These are phyloP conservation scores for Colletotrichum zoysiae DNA, from an alignment of 2,329 filamentous ascomycete genomes.

Conservation along the genomic window DNA sequence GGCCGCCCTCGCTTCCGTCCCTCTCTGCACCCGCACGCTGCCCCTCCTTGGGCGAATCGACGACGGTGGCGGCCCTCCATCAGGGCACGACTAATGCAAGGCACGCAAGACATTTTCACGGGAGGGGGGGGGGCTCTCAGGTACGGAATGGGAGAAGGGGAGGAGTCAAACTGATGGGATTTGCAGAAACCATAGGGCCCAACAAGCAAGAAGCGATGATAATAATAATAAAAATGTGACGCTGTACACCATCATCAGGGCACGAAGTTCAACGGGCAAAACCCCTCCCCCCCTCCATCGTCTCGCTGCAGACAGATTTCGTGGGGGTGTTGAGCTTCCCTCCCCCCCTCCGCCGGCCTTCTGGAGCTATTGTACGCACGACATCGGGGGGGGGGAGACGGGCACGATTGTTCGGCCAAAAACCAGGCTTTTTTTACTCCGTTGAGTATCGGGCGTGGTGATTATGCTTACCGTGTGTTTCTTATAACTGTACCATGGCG, in stretches of 20 bases:
- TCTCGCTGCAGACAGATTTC: background rate
- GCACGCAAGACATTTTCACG: constrained; percentile 24
- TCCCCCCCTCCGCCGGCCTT: background rate
- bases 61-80: constrained; percentile 23
- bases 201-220: constrained; percentile 2
- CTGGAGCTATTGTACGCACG: background rate
- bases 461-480: no score
- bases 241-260: constrained; percentile 28
- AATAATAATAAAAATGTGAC: background rate
- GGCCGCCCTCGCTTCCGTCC: constrained; percentile 28
- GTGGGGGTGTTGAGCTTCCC: constrained; percentile 13
- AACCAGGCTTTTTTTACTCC: no score
- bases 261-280: background rate
- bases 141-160: background rate
- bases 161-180: background rate
- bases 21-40: constrained; percentile 20
- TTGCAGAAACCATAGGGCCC: constrained; percentile 10
- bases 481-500: no score
- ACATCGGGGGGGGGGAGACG: background rate
- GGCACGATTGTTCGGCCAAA: background rate
- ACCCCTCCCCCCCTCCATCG: no score
- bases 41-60: constrained; percentile 25
- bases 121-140: background rate
- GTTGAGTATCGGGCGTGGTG: no score
- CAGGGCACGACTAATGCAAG: constrained; percentile 39